phyloP scores from a whole-genome alignment of 2,329 filamentous ascomycete species.

The Beauveria sp. region DNA sequence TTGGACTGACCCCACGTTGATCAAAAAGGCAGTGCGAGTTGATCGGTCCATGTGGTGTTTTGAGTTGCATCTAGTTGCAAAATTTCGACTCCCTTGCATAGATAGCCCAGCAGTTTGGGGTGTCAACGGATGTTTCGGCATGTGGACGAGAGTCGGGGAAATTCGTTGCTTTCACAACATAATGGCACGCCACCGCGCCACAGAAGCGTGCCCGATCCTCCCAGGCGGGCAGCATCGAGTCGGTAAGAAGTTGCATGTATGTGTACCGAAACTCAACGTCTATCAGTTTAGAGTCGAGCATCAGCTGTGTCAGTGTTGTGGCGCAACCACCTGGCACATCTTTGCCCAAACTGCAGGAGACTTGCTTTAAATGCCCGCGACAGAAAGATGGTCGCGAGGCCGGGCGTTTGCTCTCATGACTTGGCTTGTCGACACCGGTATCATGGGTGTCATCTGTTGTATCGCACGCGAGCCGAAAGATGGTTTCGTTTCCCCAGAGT shows the following conservation, averaged over 20 bases:
- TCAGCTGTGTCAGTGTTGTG: background rate
- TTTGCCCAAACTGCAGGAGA: background rate
- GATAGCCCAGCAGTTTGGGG: background rate
- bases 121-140: background rate
- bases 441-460: background rate
- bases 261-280: background rate
- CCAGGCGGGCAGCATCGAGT: background rate
- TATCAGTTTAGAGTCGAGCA: background rate
- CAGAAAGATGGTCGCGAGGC: background rate
- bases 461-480: background rate
- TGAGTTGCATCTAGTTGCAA: background rate
- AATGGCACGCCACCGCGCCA: background rate
- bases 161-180: too few species aligned
- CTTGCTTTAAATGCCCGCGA: background rate
- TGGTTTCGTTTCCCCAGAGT: background rate
- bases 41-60: background rate
- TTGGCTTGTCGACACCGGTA: background rate
- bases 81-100: background rate
- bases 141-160: background rate
- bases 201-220: background rate
- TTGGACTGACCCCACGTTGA: background rate
- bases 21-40: background rate
- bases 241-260: background rate
- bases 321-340: constrained; percentile 1
- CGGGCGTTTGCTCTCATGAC: background rate